Conservation (phyloP, 2,329 filamentous ascomycete genomes). For the Colletotrichum phormii region DNA sequence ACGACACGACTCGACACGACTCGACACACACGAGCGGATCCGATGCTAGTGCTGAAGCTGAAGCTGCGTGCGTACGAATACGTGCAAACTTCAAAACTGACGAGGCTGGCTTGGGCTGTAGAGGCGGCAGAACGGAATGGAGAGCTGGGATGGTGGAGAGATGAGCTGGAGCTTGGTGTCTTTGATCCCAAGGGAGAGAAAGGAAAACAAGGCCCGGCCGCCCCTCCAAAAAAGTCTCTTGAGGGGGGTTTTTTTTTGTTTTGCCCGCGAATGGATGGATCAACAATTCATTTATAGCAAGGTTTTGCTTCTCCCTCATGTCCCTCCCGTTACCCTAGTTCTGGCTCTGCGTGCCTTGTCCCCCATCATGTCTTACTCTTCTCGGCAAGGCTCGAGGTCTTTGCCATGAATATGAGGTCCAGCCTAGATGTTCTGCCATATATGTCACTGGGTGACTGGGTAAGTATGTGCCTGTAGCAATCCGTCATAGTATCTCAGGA, state of each 20-base stretch:
- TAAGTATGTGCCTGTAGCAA: background rate
- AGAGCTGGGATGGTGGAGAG: background rate
- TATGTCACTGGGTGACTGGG: background rate
- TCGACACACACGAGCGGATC: background rate
- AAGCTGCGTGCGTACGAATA: background rate
- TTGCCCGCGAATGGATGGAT: conserved; percentile 13
- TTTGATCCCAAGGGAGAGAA: conserved; percentile 26
- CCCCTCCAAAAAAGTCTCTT: background rate
- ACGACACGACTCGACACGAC: background rate
- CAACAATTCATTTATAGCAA: conserved; percentile 31
- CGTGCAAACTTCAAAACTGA: background rate
- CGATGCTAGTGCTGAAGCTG: background rate
- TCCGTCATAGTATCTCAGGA: background rate
- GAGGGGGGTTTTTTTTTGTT: background rate
- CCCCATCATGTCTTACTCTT: conserved; percentile 23
- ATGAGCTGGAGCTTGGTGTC: conserved; percentile 12
- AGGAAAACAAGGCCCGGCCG: background rate
- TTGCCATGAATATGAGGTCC: background rate
- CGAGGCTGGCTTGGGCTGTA: background rate
- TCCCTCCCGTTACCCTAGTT: conserved; percentile 33
- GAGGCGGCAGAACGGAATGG: conserved; percentile 7
- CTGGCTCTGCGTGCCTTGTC: conserved; percentile 27
- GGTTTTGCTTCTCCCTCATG: conserved; percentile 25
- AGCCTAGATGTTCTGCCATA: background rate
- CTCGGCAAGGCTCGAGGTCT: background rate